Base-by-base conservation (phyloP, 2,329 filamentous ascomycete species). In the Myriosclerotinia duriaeana region DNA sequence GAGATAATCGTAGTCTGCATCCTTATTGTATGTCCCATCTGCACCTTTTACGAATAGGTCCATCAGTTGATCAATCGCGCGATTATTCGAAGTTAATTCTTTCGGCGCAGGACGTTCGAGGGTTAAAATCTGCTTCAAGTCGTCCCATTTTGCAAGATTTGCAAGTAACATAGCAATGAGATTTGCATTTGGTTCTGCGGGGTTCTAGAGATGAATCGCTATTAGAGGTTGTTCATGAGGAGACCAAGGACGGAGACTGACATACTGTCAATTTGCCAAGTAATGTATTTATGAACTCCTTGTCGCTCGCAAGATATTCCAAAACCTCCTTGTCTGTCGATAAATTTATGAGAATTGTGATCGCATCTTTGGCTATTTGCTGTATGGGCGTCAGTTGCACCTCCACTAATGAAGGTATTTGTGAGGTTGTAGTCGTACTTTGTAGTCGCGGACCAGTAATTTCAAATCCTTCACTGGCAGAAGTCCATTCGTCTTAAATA, bases 21-120 rank as follows among this genome's bases (percentile, higher is more conserved):
- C 78, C 75, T 90, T 89, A 82, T 98, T 98, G 78, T 95, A 93
- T 12, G 84, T 82, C 34, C 90, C 90, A 69, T 90, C 88, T 30
- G 91, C 88, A 26, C 94, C 94, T 80, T 95, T 96, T 76, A 98
- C 95, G 76, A 99, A 99, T 73, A 96, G 89, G 77, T 98, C 95
- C 77, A 99, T 87, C 40, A 99, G 82, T 78, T 98, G 95, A 77
- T 97, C 93, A 73, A 98, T 86, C 5, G 92, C 88, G 67, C 86
- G 83, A 46, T 88, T 84, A 52, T 92, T 91, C 1, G 87, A 89
- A 7, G 86, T 87, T 8, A 97, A 84, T n/a, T 83, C 82, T 65
- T 87, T 85, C 2, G 92, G 90, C 0, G 89, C 78, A 8, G 84
- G 80, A 69, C 92, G 89, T 74, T 89, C 90, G 65, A 90, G 81